A percentile compares a stretch with the other conserved stretches of the same genome.
These are phyloP conservation scores for Aspergillus japonicus DNA, from an alignment of 2,329 filamentous ascomycete species.

Conservation along the genomic window DNA sequence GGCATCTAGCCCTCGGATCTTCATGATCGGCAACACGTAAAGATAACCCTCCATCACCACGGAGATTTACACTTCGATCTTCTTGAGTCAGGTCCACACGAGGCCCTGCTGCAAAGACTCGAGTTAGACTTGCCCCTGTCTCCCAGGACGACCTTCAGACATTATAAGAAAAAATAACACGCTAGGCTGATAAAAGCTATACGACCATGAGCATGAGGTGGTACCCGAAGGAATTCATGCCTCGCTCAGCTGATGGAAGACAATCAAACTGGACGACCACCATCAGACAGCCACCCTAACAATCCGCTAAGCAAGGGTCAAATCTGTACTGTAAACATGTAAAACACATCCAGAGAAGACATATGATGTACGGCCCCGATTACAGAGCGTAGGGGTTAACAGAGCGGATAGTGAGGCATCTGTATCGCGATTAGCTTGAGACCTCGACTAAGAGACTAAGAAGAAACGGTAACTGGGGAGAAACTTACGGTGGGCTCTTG, in stretches of 20 bases:
- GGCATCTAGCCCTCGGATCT: neutral
- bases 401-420: constrained; percentile 52
- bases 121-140: constrained; percentile 9
- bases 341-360: constrained; percentile 25
- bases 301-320: constrained; percentile 15
- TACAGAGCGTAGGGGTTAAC: constrained; percentile 53
- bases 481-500: constrained; percentile 98
- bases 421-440: constrained; percentile 29
- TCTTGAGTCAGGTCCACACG: neutral
- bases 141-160: constrained; percentile 12
- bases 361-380: constrained; percentile 15
- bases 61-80: neutral
- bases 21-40: neutral
- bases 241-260: constrained; percentile 7
- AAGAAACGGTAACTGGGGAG: neutral
- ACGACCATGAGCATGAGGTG: constrained; percentile 15
- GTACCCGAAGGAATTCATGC: neutral
- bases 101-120: neutral
- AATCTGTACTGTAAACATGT: constrained; percentile 24
- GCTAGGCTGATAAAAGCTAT: constrained; percentile 26
- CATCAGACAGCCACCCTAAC: constrained; percentile 11
- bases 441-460: neutral
- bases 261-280: constrained; percentile 14
- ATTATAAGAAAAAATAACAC: constrained; percentile 22
- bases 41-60: neutral